These are phyloP conservation scores for Jatropha podagrica DNA, from an alignment of 441 rosid species.

Conservation along the genomic window DNA sequence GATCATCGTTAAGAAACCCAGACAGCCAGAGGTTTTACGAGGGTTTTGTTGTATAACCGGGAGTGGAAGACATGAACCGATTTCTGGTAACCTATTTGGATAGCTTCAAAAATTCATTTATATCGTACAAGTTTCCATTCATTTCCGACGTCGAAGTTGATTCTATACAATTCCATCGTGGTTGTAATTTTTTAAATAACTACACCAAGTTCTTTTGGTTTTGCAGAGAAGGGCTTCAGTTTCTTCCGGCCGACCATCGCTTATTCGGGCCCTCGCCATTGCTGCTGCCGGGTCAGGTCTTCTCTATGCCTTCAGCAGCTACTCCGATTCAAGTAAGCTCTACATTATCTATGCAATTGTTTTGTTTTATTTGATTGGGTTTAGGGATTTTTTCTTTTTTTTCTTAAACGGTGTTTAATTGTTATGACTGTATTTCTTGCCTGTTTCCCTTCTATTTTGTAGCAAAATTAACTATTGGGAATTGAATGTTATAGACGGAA, in stretches of 20 bases:
- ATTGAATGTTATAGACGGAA: conserved; percentile 32
- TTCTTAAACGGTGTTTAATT: neutral
- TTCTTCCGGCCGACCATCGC: conserved; percentile 25
- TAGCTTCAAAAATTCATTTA: neutral
- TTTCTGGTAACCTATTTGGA: conserved; percentile 27
- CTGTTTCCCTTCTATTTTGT: neutral
- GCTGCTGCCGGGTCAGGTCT: conserved; percentile 52
- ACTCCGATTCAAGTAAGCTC: conserved; percentile 39
- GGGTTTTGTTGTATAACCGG: neutral
- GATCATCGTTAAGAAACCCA: neutral
- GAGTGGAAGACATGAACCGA: conserved; percentile 22
- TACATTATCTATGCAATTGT: neutral
- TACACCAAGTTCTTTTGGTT: neutral
- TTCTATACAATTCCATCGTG: neutral
- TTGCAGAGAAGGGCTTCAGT: conserved; percentile 43
- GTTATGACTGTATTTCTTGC: neutral
- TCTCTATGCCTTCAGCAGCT: conserved; percentile 19
- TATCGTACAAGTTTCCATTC: neutral
- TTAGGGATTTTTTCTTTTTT: neutral
- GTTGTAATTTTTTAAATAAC: neutral
- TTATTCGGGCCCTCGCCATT: conserved; percentile 39
- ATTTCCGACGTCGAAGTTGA: neutral
- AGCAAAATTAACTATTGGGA: neutral
- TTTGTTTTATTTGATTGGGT: neutral
- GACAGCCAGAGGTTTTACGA: neutral